These are phyloP conservation scores for Stagonosporopsis rhizophila DNA, from an alignment of 2,329 filamentous ascomycete genomes.

Conservation along the genomic window DNA sequence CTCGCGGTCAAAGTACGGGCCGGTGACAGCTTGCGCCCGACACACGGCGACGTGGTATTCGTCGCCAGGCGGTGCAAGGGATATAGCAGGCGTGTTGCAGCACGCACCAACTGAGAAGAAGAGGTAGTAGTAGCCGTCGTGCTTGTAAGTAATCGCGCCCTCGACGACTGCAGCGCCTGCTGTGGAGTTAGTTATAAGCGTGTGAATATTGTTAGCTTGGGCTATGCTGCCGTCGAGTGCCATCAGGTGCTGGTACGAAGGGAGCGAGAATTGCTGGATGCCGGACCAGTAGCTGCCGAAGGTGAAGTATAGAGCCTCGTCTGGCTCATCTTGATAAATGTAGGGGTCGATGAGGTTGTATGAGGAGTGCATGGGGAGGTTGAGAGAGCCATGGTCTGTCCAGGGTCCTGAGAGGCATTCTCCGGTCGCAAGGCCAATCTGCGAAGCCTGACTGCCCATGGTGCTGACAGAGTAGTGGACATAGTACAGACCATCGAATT, in stretches of 20 bases:
- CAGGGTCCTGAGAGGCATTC: conserved; percentile 60
- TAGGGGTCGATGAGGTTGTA: conserved; percentile 60
- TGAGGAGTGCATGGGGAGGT: conserved; percentile 42
- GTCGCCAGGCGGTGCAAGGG: conserved; percentile 58
- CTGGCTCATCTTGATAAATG: conserved; percentile 47
- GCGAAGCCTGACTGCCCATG: conserved; percentile 65
- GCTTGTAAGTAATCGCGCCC: conserved; percentile 61
- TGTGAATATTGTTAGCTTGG: conserved; percentile 10
- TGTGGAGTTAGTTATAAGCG: conserved; percentile 31
- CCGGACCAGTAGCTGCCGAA: conserved; percentile 74
- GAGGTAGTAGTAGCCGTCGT: conserved; percentile 63
- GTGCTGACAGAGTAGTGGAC: conserved; percentile 68
- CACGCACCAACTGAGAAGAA: conserved; percentile 68
- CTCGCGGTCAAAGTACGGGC: conserved; percentile 55
- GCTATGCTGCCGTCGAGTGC: conserved; percentile 11
- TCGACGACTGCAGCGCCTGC: conserved; percentile 50
- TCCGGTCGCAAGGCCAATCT: conserved; percentile 65
- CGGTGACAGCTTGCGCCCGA: conserved; percentile 57
- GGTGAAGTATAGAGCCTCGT: conserved; percentile 55
- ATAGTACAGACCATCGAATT: conserved; percentile 64
- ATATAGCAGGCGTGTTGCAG: conserved; percentile 59
- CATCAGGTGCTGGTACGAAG: conserved; percentile 11
- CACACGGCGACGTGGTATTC: conserved; percentile 72
- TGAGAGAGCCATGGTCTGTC: conserved; percentile 64
- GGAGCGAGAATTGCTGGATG: conserved; percentile 66